These are phyloP conservation scores for Ceriops tagal DNA, from an alignment of 345 rosid species.

Conservation along the genomic window DNA sequence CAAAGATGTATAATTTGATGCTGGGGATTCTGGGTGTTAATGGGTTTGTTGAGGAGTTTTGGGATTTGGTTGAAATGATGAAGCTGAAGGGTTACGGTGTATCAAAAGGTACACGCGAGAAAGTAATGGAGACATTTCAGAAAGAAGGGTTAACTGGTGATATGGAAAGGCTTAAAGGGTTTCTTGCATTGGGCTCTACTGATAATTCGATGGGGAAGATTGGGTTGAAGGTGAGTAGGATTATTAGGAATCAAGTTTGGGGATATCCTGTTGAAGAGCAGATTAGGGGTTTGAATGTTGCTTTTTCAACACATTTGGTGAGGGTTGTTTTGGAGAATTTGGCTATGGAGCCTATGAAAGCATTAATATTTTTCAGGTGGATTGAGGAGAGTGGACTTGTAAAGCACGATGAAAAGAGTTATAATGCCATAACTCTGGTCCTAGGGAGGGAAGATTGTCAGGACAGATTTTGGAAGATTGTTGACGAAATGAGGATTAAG, in stretches of 20 bases:
- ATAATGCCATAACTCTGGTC: slow-evolving; percentile 67
- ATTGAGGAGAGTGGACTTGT: slow-evolving; percentile 53
- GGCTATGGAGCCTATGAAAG: slow-evolving; percentile 66
- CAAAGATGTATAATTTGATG: slow-evolving; percentile 72
- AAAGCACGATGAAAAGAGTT: slow-evolving; percentile 56
- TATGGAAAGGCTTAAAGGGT: slow-evolving; percentile 49
- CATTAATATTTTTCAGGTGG: slow-evolving; percentile 81
- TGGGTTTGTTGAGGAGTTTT: slow-evolving; percentile 65
- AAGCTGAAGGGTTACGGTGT: slow-evolving; percentile 82
- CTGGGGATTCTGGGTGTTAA: slow-evolving; percentile 55
- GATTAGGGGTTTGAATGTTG: slow-evolving; percentile 44
- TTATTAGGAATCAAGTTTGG: slow-evolving; percentile 71
- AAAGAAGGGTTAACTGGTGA: slow-evolving; percentile 57
- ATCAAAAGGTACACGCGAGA: slow-evolving; percentile 56
- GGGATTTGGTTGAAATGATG: slow-evolving; percentile 67
- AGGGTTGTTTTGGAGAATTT: slow-evolving; percentile 59
- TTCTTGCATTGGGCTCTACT: slow-evolving; percentile 51
- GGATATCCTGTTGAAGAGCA: slow-evolving; percentile 55
- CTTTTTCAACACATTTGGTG: slow-evolving; percentile 52
- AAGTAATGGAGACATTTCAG: slow-evolving; percentile 54
- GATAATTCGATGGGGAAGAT: slow-evolving; percentile 51
- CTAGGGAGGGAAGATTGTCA: slow-evolving; percentile 74
- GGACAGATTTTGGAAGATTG: slow-evolving; percentile 74
- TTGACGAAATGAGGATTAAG: slow-evolving; percentile 57
- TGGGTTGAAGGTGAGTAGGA: slow-evolving; percentile 50